These are phyloP conservation scores for Abortiporus biennis DNA, from an alignment of 1,284 basidiomycete species.

Conservation along the genomic window DNA sequence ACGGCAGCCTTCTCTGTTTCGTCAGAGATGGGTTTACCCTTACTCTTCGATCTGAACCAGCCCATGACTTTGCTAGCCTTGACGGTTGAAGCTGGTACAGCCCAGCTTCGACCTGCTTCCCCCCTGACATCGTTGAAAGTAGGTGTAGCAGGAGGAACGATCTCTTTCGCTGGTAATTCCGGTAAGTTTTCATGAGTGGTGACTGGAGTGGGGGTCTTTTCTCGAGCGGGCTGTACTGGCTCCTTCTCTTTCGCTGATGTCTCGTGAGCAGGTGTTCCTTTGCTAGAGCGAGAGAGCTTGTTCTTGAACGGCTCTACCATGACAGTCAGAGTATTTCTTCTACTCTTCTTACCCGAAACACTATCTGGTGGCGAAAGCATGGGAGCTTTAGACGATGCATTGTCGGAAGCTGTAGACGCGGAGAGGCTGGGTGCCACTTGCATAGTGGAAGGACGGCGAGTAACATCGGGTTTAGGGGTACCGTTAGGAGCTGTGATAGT, in stretches of 20 bases:
- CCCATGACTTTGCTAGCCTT: conserved; percentile 78
- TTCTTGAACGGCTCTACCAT: conserved; percentile 75
- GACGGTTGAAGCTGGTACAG: conserved; percentile 59
- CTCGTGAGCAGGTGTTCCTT: conserved; percentile 17
- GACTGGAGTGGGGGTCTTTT: conserved; percentile 15
- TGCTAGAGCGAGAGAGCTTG: conserved; percentile 36
- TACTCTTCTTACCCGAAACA: conserved; percentile 43
- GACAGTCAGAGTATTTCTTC: conserved; percentile 76
- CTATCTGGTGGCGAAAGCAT: conserved; percentile 19
- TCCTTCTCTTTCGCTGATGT: conserved; percentile 34
- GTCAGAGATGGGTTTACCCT: conserved; percentile 33
- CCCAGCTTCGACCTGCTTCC: conserved; percentile 20
- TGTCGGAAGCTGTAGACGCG: conserved; percentile 20
- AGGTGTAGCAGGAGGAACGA: conserved; percentile 1
- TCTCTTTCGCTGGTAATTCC: neutral
- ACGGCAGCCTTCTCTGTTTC: conserved; percentile 21
- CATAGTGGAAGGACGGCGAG: conserved; percentile 29
- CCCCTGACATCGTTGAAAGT: conserved; percentile 16
- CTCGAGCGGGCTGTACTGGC: conserved; percentile 17
- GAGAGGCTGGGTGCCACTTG: conserved; percentile 19
- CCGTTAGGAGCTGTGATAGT: conserved; percentile 19
- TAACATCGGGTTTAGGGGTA: conserved; percentile 13
- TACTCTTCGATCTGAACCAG: conserved; percentile 73
- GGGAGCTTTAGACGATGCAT: conserved; percentile 24
- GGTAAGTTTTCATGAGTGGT: conserved; percentile 6